phyloP scores from a whole-genome alignment of 2,329 filamentous ascomycete species.

The Phoma herbarum region DNA sequence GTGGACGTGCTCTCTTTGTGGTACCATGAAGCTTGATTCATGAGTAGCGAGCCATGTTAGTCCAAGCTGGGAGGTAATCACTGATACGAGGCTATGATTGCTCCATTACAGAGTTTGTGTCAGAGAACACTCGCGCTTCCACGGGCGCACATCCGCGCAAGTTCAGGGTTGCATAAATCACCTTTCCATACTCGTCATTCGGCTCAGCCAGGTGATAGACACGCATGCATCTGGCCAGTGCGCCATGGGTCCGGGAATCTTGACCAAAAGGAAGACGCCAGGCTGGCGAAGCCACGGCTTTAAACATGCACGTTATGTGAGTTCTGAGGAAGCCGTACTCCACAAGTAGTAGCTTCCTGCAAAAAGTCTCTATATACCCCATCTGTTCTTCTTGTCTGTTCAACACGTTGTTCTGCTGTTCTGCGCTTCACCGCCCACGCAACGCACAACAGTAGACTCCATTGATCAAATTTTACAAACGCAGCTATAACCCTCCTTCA shows the following conservation, averaged over 20 bases:
- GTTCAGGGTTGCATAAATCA: not conserved
- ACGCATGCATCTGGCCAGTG: too few relatives aligned
- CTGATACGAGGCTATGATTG: too few relatives aligned
- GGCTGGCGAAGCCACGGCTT: not conserved
- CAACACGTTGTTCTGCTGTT: not conserved
- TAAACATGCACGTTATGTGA: not conserved
- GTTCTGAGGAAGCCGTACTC: not conserved
- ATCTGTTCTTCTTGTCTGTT: not conserved
- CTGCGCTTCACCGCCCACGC: not conserved
- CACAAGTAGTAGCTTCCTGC: not conserved
- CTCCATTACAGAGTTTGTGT: too few relatives aligned
- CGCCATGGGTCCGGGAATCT: not conserved
- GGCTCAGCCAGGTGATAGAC: too few relatives aligned
- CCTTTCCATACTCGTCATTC: too few relatives aligned
- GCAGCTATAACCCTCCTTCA: not conserved
- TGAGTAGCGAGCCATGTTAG: not conserved
- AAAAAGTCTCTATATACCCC: not conserved
- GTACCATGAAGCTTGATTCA: constrained; percentile 62
- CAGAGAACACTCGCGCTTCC: too few relatives aligned
- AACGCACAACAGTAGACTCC: too few relatives aligned
- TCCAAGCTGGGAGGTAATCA: not conserved
- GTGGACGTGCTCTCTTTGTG: constrained; percentile 71
- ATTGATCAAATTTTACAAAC: not conserved
- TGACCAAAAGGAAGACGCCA: not conserved
- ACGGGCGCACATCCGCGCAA: not conserved